Percentiles rank a stretch among this genome's conserved stretches.
phyloP scores from a whole-genome alignment of 805 yeast species.

The Clavispora fructus region DNA sequence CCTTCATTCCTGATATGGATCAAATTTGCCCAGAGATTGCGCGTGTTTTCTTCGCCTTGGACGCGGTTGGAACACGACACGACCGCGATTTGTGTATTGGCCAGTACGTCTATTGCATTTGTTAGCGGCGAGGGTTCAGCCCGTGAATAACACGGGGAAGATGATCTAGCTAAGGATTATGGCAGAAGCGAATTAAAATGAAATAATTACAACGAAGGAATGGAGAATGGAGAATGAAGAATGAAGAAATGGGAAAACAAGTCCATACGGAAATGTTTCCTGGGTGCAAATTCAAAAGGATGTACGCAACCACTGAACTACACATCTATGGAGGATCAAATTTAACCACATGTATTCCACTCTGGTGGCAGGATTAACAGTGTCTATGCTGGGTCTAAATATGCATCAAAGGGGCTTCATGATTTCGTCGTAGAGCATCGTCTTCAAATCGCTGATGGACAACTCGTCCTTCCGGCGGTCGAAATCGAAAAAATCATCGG shows the following conservation, averaged over 20 bases:
- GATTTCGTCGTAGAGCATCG: slow-evolving; percentile 74
- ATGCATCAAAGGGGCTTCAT: slow-evolving; percentile 44
- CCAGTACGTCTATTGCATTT: too few relatives aligned
- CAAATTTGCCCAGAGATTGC: not conserved
- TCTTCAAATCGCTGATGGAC: slow-evolving; percentile 69
- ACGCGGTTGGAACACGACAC: slow-evolving; percentile 3
- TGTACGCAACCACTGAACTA: too few relatives aligned
- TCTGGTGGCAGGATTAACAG: not conserved
- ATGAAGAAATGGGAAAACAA: too few relatives aligned
- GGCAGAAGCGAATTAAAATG: too few relatives aligned
- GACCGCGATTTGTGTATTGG: not conserved
- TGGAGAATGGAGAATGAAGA: too few relatives aligned
- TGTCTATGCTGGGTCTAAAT: not conserved
- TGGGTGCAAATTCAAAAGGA: too few relatives aligned
- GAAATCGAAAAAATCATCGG: slow-evolving; percentile 83
- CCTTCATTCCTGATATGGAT: slow-evolving; percentile 8
- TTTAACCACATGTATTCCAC: not conserved
- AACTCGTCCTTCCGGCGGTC: slow-evolving; percentile 80
- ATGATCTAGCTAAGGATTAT: too few relatives aligned
- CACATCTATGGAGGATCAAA: too few relatives aligned
- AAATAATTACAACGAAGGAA: too few relatives aligned
- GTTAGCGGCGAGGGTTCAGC: too few relatives aligned
- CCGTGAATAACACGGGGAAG: too few relatives aligned
- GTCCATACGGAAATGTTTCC: too few relatives aligned
- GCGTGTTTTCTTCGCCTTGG: not conserved